These are phyloP conservation scores for Vanrija humicola DNA, from an alignment of 1,284 basidiomycete species.

Conservation along the genomic window DNA sequence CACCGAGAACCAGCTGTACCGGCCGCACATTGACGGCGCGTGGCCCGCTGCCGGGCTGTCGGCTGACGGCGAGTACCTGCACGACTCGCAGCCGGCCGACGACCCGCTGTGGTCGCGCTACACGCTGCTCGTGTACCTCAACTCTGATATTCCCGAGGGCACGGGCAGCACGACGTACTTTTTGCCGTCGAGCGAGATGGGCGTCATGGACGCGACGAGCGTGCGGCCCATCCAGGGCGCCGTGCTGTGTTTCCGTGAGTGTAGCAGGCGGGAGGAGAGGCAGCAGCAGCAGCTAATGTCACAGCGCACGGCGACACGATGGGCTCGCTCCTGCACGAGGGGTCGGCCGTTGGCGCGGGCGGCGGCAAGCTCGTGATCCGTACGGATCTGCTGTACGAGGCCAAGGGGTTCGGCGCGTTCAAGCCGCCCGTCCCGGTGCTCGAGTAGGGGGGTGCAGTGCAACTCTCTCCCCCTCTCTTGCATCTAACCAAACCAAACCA, in stretches of 20 bases:
- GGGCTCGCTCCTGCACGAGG: slow-evolving; percentile 49
- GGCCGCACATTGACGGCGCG: slow-evolving; percentile 57
- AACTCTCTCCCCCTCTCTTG: too few species aligned
- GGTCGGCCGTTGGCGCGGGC: slow-evolving; percentile 43
- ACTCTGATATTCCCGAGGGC: slow-evolving; percentile 49
- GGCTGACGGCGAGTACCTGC: slow-evolving; percentile 53
- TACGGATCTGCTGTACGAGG: slow-evolving; percentile 49
- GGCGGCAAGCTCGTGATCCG: slow-evolving; percentile 50
- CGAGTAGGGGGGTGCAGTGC: slow-evolving; percentile 14
- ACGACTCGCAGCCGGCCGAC: slow-evolving; percentile 50
- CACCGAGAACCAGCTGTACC: slow-evolving; percentile 53
- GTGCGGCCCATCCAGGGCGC: slow-evolving; percentile 55
- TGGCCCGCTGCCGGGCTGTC: slow-evolving; percentile 56
- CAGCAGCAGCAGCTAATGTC: slow-evolving; percentile 12
- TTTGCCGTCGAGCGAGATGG: slow-evolving; percentile 50
- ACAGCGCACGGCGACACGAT: slow-evolving; percentile 47
- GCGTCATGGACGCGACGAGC: slow-evolving; percentile 53
- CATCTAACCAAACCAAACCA: too few species aligned
- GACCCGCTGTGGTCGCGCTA: slow-evolving; percentile 53
- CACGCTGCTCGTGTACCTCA: slow-evolving; percentile 58
- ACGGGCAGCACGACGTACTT: slow-evolving; percentile 58
- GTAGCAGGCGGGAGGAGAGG: slow-evolving; percentile 6
- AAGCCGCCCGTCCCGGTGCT: slow-evolving; percentile 38
- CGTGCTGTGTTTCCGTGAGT: slow-evolving; percentile 56
- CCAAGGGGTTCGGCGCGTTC: slow-evolving; percentile 47